Evolutionary conservation across 2,329 filamentous ascomycete genomes (phyloP).

Genomic region (Aureobasidium sp.): DNA sequence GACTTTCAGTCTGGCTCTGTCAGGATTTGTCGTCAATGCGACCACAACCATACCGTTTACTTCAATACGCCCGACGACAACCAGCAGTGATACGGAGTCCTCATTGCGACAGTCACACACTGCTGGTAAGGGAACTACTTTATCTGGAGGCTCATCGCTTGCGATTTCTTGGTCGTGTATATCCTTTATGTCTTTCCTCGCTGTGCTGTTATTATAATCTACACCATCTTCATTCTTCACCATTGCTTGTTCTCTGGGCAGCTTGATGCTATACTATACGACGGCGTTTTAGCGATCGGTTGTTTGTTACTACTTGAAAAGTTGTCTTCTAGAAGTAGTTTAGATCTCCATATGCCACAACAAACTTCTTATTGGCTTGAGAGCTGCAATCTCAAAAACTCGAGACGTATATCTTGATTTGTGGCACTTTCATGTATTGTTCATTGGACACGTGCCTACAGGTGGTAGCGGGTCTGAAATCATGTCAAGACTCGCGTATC

Average conservation of each 20-base stretch:
- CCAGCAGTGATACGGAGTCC: not conserved
- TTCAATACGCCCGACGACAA: not conserved
- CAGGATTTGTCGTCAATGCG: slow-evolving; percentile 8
- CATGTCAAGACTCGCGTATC: too few relatives aligned
- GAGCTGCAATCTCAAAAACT: too few relatives aligned
- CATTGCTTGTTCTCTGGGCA: not conserved
- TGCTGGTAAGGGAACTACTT: not conserved
- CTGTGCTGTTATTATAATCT: not conserved
- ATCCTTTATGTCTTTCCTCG: not conserved
- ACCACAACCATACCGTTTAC: slow-evolving; percentile 6
- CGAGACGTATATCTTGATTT: too few relatives aligned
- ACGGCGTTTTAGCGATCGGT: not conserved
- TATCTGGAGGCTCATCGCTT: not conserved
- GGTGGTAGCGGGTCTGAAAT: too few relatives aligned
- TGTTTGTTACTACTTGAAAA: not conserved
- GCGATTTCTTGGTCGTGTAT: not conserved
- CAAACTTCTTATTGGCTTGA: too few relatives aligned
- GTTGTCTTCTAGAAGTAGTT: too few relatives aligned
- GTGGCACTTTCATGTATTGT: too few relatives aligned
- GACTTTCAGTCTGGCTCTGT: slow-evolving; percentile 5
- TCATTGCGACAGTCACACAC: not conserved
- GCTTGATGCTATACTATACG: not conserved
- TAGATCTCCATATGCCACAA: too few relatives aligned
- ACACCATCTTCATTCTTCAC: not conserved
- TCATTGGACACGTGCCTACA: too few relatives aligned